Conservation (phyloP, 495 filamentous ascomycete species). For the Copromyces sp. region DNA sequence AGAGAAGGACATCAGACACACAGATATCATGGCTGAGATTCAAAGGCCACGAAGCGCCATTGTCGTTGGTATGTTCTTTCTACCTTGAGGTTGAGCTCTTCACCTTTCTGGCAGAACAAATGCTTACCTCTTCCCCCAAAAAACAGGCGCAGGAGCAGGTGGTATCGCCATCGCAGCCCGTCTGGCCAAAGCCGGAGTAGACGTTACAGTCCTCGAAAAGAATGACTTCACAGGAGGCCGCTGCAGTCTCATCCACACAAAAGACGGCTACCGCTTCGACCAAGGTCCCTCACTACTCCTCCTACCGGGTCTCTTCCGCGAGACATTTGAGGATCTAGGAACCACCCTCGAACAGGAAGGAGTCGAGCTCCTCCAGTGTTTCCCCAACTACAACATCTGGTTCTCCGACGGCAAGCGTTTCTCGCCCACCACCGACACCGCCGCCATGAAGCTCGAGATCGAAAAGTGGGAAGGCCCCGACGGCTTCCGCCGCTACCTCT, state of each 20-base stretch:
- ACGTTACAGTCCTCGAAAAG: constrained; percentile 59
- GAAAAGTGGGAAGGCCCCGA: constrained; percentile 55
- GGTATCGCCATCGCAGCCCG: constrained; percentile 57
- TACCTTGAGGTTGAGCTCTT: not conserved
- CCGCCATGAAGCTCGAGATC: constrained; percentile 55
- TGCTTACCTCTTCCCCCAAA: not conserved
- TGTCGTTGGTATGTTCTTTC: constrained; percentile 5
- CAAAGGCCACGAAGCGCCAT: constrained; percentile 4
- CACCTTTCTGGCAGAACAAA: not conserved
- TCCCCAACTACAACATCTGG: constrained; percentile 52
- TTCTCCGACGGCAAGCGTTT: constrained; percentile 53
- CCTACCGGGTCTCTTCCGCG: constrained; percentile 53
- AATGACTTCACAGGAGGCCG: constrained; percentile 56
- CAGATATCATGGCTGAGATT: not conserved
- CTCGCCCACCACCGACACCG: constrained; percentile 47
- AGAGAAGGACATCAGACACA: not conserved
- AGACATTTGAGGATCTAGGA: constrained; percentile 53
- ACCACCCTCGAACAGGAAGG: constrained; percentile 50
- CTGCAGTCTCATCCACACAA: constrained; percentile 46
- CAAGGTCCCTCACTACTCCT: constrained; percentile 62
- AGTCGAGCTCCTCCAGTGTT: constrained; percentile 53
- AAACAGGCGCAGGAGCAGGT: constrained; percentile 53
- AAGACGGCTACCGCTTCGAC: constrained; percentile 53
- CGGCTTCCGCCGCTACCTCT: constrained; percentile 52
- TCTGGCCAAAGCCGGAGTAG: constrained; percentile 53